Evolutionary conservation across 1,284 basidiomycete species (phyloP), one percentile per base, ranked within the genome.

Genomic region (Rhodotorula sp.): DNA sequence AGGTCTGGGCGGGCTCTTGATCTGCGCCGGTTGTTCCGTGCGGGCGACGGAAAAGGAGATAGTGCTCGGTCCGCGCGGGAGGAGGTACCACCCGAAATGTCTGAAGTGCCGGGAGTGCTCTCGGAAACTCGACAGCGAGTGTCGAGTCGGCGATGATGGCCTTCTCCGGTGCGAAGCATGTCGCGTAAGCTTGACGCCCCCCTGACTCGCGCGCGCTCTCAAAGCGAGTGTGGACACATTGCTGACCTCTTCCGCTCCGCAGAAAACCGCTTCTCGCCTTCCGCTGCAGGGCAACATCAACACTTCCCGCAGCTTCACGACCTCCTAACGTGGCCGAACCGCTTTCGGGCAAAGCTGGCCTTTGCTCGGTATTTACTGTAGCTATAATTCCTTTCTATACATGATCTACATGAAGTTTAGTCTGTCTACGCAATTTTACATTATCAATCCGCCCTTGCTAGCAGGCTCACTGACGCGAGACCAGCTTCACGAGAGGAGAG

Each of bases 11-110:
- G 75, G 75, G 2, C 65, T 74, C 10, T 56, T 74, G 47, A 39
- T 76, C 49, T 76, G 75, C 61, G 49, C 68, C 0, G 75, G 75
- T 1, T 76, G 75, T 54, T 58, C 57, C 3, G 67, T 66, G 0
- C 66, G 73, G 1, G 73, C 73, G 26, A 76, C 72, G 21, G 68
- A 72, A 29, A 59, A 52, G 46, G 75, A 76, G 58, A 72, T 64
- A 3, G 67, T 70, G 0, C 34, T 31, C 1, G 75, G 75, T 0
- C 75, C 75, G 34, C 20, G 51, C 12, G 59, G 64, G 3, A 57
- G 58, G 57, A 58, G 75, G 46, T 76, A 62, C 47, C 75, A 76
- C 34, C 12, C 39, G 7, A 68, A 60, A 21, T 76, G 75, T 39
- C 47, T 76, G 15, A 58, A 59, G 15, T 76, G 75, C 29, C 49